Conservation (phyloP, 108 stramenopile genomes). For the Nitzschia putrida region DNA sequence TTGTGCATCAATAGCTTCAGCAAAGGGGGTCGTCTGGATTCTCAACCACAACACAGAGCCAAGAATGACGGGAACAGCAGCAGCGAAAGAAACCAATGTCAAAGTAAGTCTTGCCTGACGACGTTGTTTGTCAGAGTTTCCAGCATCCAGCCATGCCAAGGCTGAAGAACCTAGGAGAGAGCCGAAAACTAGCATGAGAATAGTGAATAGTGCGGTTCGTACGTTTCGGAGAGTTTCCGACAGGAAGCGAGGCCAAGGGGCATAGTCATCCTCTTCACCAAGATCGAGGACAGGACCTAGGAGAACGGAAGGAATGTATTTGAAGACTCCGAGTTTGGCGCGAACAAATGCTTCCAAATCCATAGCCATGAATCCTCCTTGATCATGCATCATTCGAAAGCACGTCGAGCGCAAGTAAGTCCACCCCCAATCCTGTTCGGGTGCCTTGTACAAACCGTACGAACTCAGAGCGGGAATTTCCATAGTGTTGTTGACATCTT, state of each 20-base stretch:
- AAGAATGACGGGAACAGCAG: background rate
- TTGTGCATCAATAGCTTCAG: background rate
- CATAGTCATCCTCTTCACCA: background rate
- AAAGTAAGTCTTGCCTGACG: no score
- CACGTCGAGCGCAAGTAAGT: background rate
- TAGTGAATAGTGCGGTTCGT: background rate
- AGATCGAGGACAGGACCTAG: background rate
- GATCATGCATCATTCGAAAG: conserved; percentile 5
- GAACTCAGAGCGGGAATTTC: background rate
- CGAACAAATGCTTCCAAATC: conserved; percentile 1
- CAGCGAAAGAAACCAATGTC: no score
- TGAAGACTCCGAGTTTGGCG: background rate
- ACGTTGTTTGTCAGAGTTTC: no score
- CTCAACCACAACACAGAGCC: background rate
- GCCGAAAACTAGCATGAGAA: background rate
- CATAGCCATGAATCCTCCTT: conserved; percentile 1
- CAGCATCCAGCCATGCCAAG: no score
- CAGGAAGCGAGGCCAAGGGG: background rate
- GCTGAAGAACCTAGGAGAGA: no score
- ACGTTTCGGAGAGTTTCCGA: background rate
- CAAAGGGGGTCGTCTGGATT: background rate
- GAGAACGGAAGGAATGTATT: background rate
- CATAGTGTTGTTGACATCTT: background rate
- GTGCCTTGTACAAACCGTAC: background rate
- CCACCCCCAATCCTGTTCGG: background rate